phyloP scores from a whole-genome alignment of 2,329 filamentous ascomycete species.

The Volutella citrinella region DNA sequence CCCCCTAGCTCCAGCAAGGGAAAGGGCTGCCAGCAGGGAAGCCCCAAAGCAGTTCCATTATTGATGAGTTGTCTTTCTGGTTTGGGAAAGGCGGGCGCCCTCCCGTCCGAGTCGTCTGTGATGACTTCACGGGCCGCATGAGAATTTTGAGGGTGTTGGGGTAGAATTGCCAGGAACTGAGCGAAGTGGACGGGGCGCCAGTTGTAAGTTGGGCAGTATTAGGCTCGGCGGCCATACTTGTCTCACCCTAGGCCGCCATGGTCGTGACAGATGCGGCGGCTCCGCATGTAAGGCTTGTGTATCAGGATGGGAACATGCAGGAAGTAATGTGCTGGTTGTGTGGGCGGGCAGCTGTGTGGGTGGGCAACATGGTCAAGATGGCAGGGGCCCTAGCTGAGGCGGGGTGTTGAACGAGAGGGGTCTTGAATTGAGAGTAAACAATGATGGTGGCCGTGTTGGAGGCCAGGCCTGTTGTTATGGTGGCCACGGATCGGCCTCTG shows the following conservation, averaged over 20 bases:
- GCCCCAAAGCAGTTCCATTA: conserved; percentile 18
- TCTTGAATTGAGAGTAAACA: conserved; percentile 13
- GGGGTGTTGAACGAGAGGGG: conserved; percentile 14
- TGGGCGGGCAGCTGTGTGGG: conserved; percentile 6
- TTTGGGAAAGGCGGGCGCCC: conserved; percentile 30
- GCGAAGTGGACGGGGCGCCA: conserved; percentile 10
- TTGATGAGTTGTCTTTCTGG: conserved; percentile 31
- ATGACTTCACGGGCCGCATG: conserved; percentile 27
- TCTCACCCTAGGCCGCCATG: conserved; percentile 15
- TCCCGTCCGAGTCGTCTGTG: conserved; percentile 21
- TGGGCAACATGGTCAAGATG: conserved; percentile 5
- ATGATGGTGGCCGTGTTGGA: conserved; percentile 13
- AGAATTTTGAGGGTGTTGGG: too few relatives aligned
- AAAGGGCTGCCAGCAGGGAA: conserved; percentile 19
- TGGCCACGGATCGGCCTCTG: conserved; percentile 11
- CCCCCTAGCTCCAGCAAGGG: too few relatives aligned
- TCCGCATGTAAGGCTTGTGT: neutral
- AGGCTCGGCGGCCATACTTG: conserved; percentile 20
- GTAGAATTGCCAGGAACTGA: conserved; percentile 16
- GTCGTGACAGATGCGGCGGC: conserved; percentile 14
- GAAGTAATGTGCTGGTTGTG: neutral
- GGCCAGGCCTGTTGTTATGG: conserved; percentile 13
- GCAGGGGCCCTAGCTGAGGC: conserved; percentile 11
- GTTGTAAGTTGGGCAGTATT: conserved; percentile 24
- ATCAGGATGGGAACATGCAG: conserved; percentile 2